phyloP scores from a whole-genome alignment of 1,284 basidiomycete genomes.

The Bjerkandera adusta region DNA sequence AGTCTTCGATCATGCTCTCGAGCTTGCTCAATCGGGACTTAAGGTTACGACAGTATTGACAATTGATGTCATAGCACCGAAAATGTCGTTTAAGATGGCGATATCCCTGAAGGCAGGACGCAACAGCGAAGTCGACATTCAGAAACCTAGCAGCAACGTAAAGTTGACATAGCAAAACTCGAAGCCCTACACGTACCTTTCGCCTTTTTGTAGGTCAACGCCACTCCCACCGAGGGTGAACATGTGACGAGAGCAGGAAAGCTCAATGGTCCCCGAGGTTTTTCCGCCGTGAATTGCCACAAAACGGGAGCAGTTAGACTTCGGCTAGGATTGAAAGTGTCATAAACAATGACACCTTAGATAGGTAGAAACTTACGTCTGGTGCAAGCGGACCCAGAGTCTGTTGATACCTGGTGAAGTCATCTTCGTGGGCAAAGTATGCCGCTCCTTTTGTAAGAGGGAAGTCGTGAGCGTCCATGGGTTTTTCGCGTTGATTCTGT shows the following conservation, averaged over 20 bases:
- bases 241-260: constrained; percentile 15
- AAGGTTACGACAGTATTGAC: constrained; percentile 15
- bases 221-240: constrained; percentile 11
- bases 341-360: background rate
- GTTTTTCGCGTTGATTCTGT: constrained; percentile 13
- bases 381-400: background rate
- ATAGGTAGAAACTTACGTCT: constrained; percentile 6
- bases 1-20: background rate
- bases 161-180: background rate
- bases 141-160: constrained; percentile 3
- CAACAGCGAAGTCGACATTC: constrained; percentile 13
- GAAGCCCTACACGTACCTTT: constrained; percentile 8
- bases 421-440: constrained; percentile 16
- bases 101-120: constrained; percentile 6
- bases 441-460: constrained; percentile 13
- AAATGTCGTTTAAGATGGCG: constrained; percentile 6
- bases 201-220: constrained; percentile 14
- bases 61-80: constrained; percentile 17
- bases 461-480: constrained; percentile 11
- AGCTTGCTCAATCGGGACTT: background rate
- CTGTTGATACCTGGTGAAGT: constrained; percentile 1
- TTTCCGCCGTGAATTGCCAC: constrained; percentile 12
- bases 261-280: constrained; percentile 11
- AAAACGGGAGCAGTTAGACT: constrained; percentile 13
- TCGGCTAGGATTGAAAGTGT: background rate